These are phyloP conservation scores for Phytophthora fragariaefolia DNA, from an alignment of 352 stramenopile genomes.

Conservation along the genomic window DNA sequence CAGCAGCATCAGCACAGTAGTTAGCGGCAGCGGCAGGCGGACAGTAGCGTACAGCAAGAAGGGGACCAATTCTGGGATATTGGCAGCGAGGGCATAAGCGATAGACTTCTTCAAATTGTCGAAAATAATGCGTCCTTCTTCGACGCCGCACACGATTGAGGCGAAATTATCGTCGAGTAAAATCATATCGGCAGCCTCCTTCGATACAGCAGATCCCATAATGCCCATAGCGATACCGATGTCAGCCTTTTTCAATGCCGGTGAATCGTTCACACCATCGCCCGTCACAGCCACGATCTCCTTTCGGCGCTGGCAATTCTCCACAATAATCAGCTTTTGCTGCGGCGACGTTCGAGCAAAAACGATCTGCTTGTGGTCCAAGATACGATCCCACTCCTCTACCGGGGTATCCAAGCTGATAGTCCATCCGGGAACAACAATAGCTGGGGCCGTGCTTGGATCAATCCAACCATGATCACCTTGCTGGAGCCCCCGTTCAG, in stretches of 20 bases:
- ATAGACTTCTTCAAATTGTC: slow-evolving; percentile 97
- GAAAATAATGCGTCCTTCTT: slow-evolving; percentile 96
- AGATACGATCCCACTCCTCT: slow-evolving; percentile 88
- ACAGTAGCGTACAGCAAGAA: slow-evolving; percentile 90
- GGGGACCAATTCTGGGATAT: slow-evolving; percentile 90
- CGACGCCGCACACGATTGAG: slow-evolving; percentile 96
- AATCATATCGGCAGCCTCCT: slow-evolving; percentile 96
- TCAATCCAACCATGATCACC: slow-evolving; percentile 82
- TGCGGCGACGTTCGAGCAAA: slow-evolving; percentile 96
- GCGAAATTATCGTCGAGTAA: slow-evolving; percentile 98
- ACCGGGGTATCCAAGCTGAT: slow-evolving; percentile 77
- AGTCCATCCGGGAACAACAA: slow-evolving; percentile 87
- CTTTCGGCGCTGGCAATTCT: slow-evolving; percentile 84
- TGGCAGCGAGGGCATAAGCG: slow-evolving; percentile 91
- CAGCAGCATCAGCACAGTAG: slow-evolving; percentile 91
- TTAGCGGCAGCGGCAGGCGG: slow-evolving; percentile 88
- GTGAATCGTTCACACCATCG: slow-evolving; percentile 98
- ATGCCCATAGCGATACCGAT: slow-evolving; percentile 99
- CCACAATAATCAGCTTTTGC: slow-evolving; percentile 97
- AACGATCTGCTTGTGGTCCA: slow-evolving; percentile 91
- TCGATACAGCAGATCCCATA: slow-evolving; percentile 96
- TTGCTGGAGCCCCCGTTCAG: slow-evolving; percentile 51
- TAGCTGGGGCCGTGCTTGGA: slow-evolving; percentile 70
- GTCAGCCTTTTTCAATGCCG: slow-evolving; percentile 96
- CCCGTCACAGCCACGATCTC: slow-evolving; percentile 96